Conservation (phyloP, 1,284 basidiomycete species). For the Microbotryum intermedium region DNA sequence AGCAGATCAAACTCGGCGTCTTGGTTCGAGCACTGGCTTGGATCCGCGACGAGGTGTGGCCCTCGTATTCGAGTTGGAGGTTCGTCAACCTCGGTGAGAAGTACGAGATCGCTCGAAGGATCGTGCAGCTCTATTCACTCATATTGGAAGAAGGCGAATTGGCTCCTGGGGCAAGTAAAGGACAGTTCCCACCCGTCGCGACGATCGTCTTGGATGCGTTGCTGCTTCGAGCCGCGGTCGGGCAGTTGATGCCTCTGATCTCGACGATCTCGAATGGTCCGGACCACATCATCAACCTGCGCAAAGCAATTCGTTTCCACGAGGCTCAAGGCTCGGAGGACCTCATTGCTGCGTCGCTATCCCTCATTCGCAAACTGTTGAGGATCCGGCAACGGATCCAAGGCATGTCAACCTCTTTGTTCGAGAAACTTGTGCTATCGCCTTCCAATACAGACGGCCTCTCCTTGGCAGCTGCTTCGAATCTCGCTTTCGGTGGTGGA, state of each 20-base stretch:
- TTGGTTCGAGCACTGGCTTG: conserved; percentile 65
- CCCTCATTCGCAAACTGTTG: conserved; percentile 54
- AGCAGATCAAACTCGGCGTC: conserved; percentile 69
- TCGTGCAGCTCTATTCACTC: conserved; percentile 57
- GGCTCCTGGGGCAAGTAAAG: conserved; percentile 37
- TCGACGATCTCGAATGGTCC: conserved; percentile 56
- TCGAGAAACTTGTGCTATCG: conserved; percentile 51
- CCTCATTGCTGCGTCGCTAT: conserved; percentile 58
- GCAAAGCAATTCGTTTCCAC: conserved; percentile 54
- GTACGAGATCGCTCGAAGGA: conserved; percentile 64
- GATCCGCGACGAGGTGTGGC: conserved; percentile 75
- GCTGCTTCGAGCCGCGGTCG: conserved; percentile 56
- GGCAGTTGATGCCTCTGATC: conserved; percentile 65
- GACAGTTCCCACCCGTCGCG: conserved; percentile 49
- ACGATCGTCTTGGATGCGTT: conserved; percentile 57
- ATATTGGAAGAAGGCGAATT: conserved; percentile 58
- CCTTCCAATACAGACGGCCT: conserved; percentile 2
- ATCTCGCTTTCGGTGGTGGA: not conserved
- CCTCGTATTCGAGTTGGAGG: conserved; percentile 71
- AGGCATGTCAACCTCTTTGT: conserved; percentile 48
- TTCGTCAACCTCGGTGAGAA: conserved; percentile 65
- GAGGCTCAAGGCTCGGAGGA: conserved; percentile 61
- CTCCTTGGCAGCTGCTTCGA: not conserved
- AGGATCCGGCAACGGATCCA: conserved; percentile 51
- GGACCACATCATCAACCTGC: conserved; percentile 53